These are phyloP conservation scores for Barbatosphaeria neglecta DNA, from an alignment of 495 filamentous ascomycete genomes.

Conservation along the genomic window DNA sequence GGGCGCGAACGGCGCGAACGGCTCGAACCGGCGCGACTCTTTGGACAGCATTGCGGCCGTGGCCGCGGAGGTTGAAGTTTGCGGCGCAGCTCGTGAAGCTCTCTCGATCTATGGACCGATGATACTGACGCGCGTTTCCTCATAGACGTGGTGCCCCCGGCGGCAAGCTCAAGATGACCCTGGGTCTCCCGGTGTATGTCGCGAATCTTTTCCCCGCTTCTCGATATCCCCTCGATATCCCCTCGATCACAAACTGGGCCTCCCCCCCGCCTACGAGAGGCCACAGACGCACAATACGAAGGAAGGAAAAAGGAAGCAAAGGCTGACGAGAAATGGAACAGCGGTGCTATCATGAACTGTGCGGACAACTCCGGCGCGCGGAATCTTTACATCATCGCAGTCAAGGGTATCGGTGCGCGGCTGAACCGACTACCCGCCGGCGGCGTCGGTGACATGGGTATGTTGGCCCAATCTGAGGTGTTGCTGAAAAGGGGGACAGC, in stretches of 20 bases:
- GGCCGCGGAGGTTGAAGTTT: background rate
- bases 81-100: background rate
- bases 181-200: conserved; percentile 98
- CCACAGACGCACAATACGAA: background rate
- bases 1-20: background rate
- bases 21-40: background rate
- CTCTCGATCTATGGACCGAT: background rate
- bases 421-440: conserved; percentile 96
- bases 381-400: conserved; percentile 99
- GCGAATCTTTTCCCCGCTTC: background rate
- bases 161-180: conserved; percentile 99
- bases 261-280: background rate
- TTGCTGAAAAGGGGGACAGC: background rate
- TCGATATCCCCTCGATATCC: background rate
- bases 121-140: conserved; percentile 8
- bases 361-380: conserved; percentile 97
- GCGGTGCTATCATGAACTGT: conserved; percentile 94
- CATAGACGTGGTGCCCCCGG: conserved; percentile 79
- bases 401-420: conserved; percentile 96
- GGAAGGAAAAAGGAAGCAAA: background rate
- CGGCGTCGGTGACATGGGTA: conserved; percentile 51
- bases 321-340: conserved; percentile 29
- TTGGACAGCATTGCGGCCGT: background rate
- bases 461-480: background rate
- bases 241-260: background rate